Conservation (phyloP, 2,329 filamentous ascomycete species). For the Epichloe baconii region DNA sequence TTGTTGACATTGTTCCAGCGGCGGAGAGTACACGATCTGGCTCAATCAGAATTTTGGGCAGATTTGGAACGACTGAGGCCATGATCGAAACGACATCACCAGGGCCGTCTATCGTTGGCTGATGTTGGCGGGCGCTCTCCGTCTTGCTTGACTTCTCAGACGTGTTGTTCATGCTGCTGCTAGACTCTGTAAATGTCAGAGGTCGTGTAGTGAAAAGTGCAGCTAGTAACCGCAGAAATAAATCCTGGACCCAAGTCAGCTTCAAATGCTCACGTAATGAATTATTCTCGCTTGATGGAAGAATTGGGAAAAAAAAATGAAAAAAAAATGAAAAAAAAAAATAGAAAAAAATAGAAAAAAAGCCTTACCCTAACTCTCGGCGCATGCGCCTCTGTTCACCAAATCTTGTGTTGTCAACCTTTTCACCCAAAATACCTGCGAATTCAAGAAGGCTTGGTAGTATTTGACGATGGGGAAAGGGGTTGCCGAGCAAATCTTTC, state of each 20-base stretch:
- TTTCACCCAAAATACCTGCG: slow-evolving; percentile 77
- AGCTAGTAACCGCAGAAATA: slow-evolving; percentile 75
- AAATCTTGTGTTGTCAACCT: slow-evolving; percentile 96
- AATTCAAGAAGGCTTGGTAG: slow-evolving; percentile 79
- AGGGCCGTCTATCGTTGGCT: slow-evolving; percentile 25
- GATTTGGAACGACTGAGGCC: slow-evolving; percentile 62
- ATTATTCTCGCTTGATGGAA: too few species aligned
- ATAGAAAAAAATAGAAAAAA: background rate
- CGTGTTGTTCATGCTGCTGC: slow-evolving; percentile 20
- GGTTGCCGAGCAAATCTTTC: slow-evolving; percentile 80
- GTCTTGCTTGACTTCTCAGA: slow-evolving; percentile 24
- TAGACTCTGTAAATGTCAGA: slow-evolving; percentile 51
- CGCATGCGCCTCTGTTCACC: slow-evolving; percentile 89
- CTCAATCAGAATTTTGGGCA: slow-evolving; percentile 74
- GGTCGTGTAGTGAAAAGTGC: slow-evolving; percentile 91
- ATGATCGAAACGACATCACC: slow-evolving; percentile 74
- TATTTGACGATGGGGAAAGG: slow-evolving; percentile 86
- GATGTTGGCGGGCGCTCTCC: slow-evolving; percentile 21
- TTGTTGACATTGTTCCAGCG: slow-evolving; percentile 68
- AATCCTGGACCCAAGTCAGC: slow-evolving; percentile 45
- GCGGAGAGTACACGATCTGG: slow-evolving; percentile 70
- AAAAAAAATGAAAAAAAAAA: background rate
- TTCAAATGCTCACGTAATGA: background rate
- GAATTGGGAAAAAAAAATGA: fast-evolving
- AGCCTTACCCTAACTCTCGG: slow-evolving; percentile 64